Evolutionary conservation across 139 green algal species (phyloP).

Genomic region (Pedinophyceae sp.): DNA sequence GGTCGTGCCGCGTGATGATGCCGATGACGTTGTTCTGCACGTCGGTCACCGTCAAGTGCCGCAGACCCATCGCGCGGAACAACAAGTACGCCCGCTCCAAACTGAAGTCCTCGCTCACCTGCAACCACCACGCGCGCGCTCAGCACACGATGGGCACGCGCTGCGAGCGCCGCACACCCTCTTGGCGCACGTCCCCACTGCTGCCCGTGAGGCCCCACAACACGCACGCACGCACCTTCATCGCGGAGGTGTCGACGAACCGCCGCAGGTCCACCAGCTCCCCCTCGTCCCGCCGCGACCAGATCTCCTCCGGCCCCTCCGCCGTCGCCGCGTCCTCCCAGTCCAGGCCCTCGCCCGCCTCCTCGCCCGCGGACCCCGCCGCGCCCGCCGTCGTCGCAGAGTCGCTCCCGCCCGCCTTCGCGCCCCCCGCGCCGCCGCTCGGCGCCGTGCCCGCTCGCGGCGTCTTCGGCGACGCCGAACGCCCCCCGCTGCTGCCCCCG

Average conservation of each 20-base stretch:
- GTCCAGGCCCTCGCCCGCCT: too few relatives aligned
- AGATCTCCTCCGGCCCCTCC: too few relatives aligned
- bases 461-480: slow-evolving; percentile 6
- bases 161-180: too few relatives aligned
- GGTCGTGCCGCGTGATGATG: slow-evolving; percentile 64
- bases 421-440: background rate
- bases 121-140: background rate
- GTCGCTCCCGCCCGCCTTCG: background rate
- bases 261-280: slow-evolving; percentile 50
- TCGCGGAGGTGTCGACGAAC: slow-evolving; percentile 59
- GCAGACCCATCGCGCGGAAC: slow-evolving; percentile 61
- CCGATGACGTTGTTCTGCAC: slow-evolving; percentile 47
- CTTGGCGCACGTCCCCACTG: too few relatives aligned
- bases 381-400: too few relatives aligned
- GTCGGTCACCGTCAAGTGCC: slow-evolving; percentile 62
- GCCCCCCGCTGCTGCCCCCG: slow-evolving; percentile 39
- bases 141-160: too few relatives aligned
- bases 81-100: slow-evolving; percentile 67
- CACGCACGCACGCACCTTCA: slow-evolving; percentile 26
- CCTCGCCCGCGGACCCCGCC: too few relatives aligned
- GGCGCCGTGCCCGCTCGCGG: too few relatives aligned
- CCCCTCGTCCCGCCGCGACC: too few relatives aligned
- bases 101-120: slow-evolving; percentile 46
- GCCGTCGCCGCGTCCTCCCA: too few relatives aligned
- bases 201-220: too few relatives aligned